A percentile compares a stretch with the other conserved stretches of the same genome.
Conservation (phyloP, 495 filamentous ascomycete species). For the Penicillium cinerascens region DNA sequence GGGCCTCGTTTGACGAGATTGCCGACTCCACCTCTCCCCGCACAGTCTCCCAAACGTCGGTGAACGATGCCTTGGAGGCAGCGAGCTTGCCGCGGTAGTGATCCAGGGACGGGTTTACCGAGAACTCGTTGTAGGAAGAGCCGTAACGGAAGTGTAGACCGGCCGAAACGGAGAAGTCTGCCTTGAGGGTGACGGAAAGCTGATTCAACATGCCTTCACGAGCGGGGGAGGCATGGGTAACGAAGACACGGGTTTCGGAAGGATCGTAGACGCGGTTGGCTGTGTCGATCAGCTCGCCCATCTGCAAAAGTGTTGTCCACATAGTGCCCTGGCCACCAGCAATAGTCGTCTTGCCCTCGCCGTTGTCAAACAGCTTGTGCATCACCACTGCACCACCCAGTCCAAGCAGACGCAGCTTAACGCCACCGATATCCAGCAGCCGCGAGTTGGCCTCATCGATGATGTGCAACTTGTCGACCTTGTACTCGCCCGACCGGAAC, state of each 20-base stretch:
- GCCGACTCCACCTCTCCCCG: conserved; percentile 91
- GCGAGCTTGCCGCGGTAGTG: conserved; percentile 99
- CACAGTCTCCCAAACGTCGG: conserved; percentile 99
- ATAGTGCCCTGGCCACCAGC: conserved; percentile 98
- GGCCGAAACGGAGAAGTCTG: conserved; percentile 96
- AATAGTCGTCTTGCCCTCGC: conserved; percentile 95
- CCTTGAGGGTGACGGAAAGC: conserved; percentile 94
- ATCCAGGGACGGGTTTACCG: conserved; percentile 95
- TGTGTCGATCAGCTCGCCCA: conserved; percentile 97
- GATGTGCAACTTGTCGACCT: conserved; percentile 94
- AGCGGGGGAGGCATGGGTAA: conserved; percentile 96
- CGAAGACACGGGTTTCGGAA: conserved; percentile 94
- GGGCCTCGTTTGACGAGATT: conserved; percentile 85
- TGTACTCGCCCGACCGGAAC: conserved; percentile 97
- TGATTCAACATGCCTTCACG: conserved; percentile 97
- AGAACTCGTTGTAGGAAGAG: conserved; percentile 99
- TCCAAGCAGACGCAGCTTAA: conserved; percentile 92
- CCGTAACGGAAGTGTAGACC: conserved; percentile 98
- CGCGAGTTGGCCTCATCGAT: conserved; percentile 97
- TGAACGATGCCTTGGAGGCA: conserved; percentile 98
- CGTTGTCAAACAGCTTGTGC: conserved; percentile 99
- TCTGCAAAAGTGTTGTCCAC: conserved; percentile 98
- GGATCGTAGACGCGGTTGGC: conserved; percentile 98
- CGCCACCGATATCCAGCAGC: conserved; percentile 87
- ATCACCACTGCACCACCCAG: conserved; percentile 97